Conservation (phyloP, 306 rosid genomes). For the Senna tora region DNA sequence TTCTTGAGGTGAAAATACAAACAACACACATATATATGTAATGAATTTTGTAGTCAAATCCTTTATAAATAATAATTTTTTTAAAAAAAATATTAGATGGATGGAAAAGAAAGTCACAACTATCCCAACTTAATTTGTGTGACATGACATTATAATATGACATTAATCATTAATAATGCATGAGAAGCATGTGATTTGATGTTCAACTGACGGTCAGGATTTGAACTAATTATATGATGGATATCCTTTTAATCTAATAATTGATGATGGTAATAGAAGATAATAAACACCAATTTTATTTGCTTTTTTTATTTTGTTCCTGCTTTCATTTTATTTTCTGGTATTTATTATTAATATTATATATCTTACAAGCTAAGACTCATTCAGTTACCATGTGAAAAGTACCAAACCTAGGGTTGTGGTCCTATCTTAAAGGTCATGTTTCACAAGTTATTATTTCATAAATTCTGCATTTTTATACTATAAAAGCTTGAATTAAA, state of each 20-base stretch:
- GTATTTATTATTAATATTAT: conserved; percentile 22
- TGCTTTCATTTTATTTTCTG: neutral
- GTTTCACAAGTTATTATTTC: conserved; percentile 31
- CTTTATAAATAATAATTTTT: no score
- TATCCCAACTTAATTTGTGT: conserved; percentile 4
- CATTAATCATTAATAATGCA: conserved; percentile 1
- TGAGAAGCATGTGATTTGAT: conserved; percentile 39
- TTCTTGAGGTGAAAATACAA: neutral
- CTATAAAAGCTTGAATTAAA: conserved; percentile 31
- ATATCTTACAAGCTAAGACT: conserved; percentile 62
- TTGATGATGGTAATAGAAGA: conserved; percentile 37
- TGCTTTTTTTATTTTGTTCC: neutral
- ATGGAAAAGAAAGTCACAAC: neutral
- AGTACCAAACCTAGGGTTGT: conserved; percentile 38
- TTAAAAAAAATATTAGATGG: no score
- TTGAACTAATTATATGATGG: conserved; percentile 26
- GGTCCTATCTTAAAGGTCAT: conserved; percentile 39
- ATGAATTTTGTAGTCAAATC: neutral
- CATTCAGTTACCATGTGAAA: conserved; percentile 50
- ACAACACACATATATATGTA: neutral
- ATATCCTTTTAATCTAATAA: conserved; percentile 3
- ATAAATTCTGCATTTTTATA: conserved; percentile 19
- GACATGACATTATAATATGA: conserved; percentile 29
- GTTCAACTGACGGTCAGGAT: conserved; percentile 36
- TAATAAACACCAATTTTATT: conserved; percentile 16